These are phyloP conservation scores for Osmanthus fragrans DNA, from an alignment of 257 asterid species.

Conservation along the genomic window DNA sequence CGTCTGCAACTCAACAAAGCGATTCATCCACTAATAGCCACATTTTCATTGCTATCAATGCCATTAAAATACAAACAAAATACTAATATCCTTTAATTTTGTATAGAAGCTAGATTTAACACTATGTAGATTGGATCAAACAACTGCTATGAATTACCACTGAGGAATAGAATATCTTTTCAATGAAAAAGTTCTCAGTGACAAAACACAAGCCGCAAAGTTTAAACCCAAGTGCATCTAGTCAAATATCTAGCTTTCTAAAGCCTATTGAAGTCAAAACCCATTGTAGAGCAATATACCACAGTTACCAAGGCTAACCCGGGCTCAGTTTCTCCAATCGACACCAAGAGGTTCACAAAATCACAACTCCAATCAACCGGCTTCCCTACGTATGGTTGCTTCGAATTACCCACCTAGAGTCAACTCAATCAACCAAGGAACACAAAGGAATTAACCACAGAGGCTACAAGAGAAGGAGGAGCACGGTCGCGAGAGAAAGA, in stretches of 20 bases:
- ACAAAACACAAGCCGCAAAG: background rate
- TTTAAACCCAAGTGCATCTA: background rate
- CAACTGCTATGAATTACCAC: background rate
- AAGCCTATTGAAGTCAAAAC: background rate
- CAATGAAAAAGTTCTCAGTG: background rate
- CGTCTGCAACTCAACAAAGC: background rate
- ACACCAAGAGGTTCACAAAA: no score
- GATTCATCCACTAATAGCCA: background rate
- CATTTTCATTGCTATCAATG: background rate
- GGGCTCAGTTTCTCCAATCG: no score
- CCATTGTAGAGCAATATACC: no score
- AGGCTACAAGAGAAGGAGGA: no score
- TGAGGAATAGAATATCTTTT: background rate
- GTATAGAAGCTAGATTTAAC: background rate
- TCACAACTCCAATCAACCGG: no score
- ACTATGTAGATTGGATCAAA: background rate
- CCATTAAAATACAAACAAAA: background rate
- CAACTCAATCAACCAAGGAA: no score
- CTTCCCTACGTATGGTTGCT: no score
- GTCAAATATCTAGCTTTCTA: background rate
- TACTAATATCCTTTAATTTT: background rate
- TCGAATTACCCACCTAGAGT: no score
- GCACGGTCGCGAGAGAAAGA: no score
- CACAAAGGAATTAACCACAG: no score
- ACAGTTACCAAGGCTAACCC: no score